phyloP scores from a whole-genome alignment of 1,284 basidiomycete genomes.

The Vanrija humicola region DNA sequence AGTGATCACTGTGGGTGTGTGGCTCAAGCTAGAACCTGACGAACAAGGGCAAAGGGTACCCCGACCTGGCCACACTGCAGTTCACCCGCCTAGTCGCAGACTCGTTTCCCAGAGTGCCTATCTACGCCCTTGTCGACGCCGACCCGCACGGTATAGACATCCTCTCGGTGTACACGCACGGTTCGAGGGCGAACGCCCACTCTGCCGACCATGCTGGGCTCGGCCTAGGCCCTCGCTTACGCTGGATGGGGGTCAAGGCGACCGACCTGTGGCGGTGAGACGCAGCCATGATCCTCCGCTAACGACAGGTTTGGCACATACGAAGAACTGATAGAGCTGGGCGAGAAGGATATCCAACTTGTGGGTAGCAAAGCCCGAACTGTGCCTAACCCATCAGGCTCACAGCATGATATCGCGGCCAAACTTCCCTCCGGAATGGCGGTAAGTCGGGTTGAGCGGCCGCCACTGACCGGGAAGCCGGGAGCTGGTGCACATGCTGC shows the following conservation, averaged over 20 bases:
- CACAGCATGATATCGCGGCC: slow-evolving; percentile 1
- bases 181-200: slow-evolving; percentile 35
- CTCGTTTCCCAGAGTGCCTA: slow-evolving; percentile 63
- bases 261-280: slow-evolving; percentile 56
- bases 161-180: slow-evolving; percentile 67
- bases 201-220: slow-evolving; percentile 49
- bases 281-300: slow-evolving; percentile 39
- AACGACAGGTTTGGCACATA: slow-evolving; percentile 46
- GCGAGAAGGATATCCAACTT: slow-evolving; percentile 64
- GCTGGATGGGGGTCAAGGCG: slow-evolving; percentile 74
- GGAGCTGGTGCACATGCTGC: slow-evolving; percentile 73
- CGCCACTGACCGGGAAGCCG: slow-evolving; percentile 50
- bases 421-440: slow-evolving; percentile 8
- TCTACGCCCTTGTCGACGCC: slow-evolving; percentile 76
- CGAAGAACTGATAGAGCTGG: slow-evolving; percentile 65
- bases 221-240: slow-evolving; percentile 63
- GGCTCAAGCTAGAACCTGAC: not conserved
- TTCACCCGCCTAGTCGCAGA: slow-evolving; percentile 67
- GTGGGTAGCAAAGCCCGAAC: slow-evolving; percentile 50
- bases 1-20: slow-evolving; percentile 46
- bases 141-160: slow-evolving; percentile 89
- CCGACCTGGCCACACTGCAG: slow-evolving; percentile 81
- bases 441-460: not conserved
- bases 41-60: slow-evolving; percentile 86
- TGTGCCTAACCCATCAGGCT: slow-evolving; percentile 3